Evolutionary conservation across 1,139 yeast genomes (phyloP).

Genomic region (Pichia sp.): DNA sequence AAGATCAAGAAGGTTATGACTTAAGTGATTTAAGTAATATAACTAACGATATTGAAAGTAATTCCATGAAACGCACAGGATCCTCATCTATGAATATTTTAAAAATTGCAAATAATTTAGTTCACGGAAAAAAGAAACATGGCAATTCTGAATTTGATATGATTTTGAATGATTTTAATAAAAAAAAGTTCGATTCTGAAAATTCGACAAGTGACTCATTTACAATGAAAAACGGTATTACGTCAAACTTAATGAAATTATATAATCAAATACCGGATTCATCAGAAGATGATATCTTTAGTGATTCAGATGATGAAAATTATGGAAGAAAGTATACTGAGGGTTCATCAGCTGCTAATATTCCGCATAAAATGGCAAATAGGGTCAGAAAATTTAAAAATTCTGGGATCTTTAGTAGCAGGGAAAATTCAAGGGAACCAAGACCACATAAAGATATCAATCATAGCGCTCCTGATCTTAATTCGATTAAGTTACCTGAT

Average conservation of each 20-base stretch:
- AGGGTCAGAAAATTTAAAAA: constrained; percentile 2
- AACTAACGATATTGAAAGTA: constrained; percentile 6
- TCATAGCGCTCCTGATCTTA: background rate
- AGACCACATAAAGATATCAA: background rate
- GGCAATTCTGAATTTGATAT: constrained; percentile 21
- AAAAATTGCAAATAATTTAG: constrained; percentile 4
- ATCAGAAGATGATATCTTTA: constrained; percentile 1
- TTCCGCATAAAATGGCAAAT: background rate
- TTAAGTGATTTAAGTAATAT: background rate
- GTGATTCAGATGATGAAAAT: constrained; percentile 1
- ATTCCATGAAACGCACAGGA: background rate
- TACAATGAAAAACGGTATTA: constrained; percentile 17
- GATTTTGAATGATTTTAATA: constrained; percentile 13
- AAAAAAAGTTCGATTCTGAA: background rate
- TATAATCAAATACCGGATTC: constrained; percentile 15
- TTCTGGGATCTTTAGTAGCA: constrained; percentile 3
- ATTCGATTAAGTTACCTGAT: constrained; percentile 6
- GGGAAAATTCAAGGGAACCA: constrained; percentile 11
- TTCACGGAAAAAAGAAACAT: constrained; percentile 4
- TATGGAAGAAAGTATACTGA: background rate
- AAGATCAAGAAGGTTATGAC: background rate
- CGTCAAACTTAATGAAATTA: constrained; percentile 24
- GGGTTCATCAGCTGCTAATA: background rate
- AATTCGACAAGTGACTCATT: background rate
- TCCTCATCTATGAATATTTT: constrained; percentile 1